Conservation (phyloP, 306 rosid species). For the Glycyrrhiza uralensis region DNA sequence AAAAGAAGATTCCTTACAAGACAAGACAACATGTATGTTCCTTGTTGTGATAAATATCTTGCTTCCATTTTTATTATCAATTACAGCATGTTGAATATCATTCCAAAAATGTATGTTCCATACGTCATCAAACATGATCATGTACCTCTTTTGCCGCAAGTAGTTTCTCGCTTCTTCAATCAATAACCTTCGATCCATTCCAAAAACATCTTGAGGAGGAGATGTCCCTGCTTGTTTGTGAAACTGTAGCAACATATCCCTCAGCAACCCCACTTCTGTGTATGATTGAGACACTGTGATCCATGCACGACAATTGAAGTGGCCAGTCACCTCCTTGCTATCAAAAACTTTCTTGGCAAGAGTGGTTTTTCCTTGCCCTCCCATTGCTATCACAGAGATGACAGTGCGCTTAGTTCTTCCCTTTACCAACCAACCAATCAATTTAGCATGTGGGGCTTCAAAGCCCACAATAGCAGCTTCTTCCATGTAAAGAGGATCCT, state of each 20-base stretch:
- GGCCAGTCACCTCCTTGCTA: not conserved
- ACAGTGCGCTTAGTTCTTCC: not conserved
- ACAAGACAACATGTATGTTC: fast-evolving
- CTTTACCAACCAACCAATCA: too few relatives aligned
- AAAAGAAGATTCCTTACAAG: not conserved
- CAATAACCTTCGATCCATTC: not conserved
- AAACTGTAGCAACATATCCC: not conserved
- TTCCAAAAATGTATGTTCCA: not conserved
- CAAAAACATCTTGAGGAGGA: not conserved
- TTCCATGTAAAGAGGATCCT: too few relatives aligned
- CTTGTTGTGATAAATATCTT: conserved; percentile 7
- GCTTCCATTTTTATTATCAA: not conserved
- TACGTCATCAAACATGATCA: not conserved
- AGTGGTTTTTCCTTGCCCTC: too few relatives aligned
- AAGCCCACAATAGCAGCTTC: too few relatives aligned
- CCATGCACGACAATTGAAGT: too few relatives aligned
- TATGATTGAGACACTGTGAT: too few relatives aligned
- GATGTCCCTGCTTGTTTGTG: not conserved
- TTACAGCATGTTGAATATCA: not conserved
- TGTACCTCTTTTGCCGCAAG: not conserved
- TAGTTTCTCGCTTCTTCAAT: not conserved
- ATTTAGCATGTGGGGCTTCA: too few relatives aligned
- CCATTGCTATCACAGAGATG: not conserved
- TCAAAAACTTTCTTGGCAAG: conserved; percentile 1
- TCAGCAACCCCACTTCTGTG: too few relatives aligned